phyloP scores from a whole-genome alignment of 345 rosid species.

The Salix viminalis region DNA sequence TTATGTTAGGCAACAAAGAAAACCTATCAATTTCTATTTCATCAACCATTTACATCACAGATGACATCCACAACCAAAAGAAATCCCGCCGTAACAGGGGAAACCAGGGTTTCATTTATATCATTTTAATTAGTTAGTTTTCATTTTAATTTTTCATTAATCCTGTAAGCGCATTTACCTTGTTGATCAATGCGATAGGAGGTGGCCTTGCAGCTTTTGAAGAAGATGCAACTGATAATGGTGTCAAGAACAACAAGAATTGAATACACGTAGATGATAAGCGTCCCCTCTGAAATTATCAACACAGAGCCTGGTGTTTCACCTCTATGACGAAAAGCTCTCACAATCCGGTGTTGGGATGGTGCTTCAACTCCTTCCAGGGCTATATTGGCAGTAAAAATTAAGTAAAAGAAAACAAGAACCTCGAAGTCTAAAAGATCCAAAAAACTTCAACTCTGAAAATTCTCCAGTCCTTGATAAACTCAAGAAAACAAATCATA shows the following conservation, averaged over 20 bases:
- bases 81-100: background rate
- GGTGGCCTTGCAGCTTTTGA: constrained; percentile 47
- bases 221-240: constrained; percentile 49
- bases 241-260: constrained; percentile 65
- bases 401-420: too few relatives aligned
- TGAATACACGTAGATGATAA: constrained; percentile 49
- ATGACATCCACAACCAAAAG: background rate
- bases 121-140: background rate
- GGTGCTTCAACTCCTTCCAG: constrained; percentile 66
- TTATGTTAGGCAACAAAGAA: background rate
- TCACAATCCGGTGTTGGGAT: constrained; percentile 55
- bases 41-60: background rate
- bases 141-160: constrained; percentile 13
- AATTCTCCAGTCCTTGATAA: too few relatives aligned
- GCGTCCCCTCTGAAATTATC: constrained; percentile 44
- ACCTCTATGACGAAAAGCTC: constrained; percentile 25
- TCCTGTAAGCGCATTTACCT: constrained; percentile 26
- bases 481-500: too few relatives aligned
- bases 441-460: too few relatives aligned
- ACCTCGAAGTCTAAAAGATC: too few relatives aligned
- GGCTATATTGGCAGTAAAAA: constrained; percentile 43
- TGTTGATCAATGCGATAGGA: constrained; percentile 22
- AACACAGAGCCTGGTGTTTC: constrained; percentile 9
- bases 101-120: background rate
- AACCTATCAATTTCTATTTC: background rate